phyloP scores from a whole-genome alignment of 768 basidiomycete genomes.

The Leccinum incarnatum region DNA sequence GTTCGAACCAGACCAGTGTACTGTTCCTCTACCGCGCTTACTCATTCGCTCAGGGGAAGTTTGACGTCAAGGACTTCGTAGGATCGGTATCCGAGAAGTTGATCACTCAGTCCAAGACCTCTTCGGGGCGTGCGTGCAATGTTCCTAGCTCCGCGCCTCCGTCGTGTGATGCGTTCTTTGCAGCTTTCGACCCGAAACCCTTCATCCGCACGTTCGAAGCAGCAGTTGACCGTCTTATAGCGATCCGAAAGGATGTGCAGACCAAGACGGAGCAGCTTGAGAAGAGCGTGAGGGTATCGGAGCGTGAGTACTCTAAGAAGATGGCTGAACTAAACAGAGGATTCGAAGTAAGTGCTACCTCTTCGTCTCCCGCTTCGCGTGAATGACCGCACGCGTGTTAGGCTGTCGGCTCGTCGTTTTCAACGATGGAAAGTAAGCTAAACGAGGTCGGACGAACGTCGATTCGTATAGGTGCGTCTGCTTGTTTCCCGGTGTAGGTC shows the following conservation, averaged over 20 bases:
- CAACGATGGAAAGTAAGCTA: slow-evolving; percentile 87
- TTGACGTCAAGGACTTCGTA: slow-evolving; percentile 90
- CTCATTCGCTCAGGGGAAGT: slow-evolving; percentile 61
- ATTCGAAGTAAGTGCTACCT: slow-evolving; percentile 69
- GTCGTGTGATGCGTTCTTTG: slow-evolving; percentile 9
- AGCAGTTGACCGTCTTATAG: slow-evolving; percentile 84
- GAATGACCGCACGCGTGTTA: slow-evolving; percentile 31
- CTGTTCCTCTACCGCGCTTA: slow-evolving; percentile 6
- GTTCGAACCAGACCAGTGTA: slow-evolving; percentile 27
- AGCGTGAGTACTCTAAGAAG: slow-evolving; percentile 92
- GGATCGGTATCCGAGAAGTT: slow-evolving; percentile 83
- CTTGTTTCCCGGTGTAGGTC: not conserved
- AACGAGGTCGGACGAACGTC: slow-evolving; percentile 93
- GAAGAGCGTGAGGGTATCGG: slow-evolving; percentile 82
- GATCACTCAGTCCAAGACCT: slow-evolving; percentile 79
- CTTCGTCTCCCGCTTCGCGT: not conserved
- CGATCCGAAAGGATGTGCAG: slow-evolving; percentile 87
- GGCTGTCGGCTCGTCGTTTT: slow-evolving; percentile 86
- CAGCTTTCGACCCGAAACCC: slow-evolving; percentile 93
- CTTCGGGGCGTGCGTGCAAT: slow-evolving; percentile 71
- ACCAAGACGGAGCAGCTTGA: slow-evolving; percentile 89
- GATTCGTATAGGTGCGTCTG: slow-evolving; percentile 74
- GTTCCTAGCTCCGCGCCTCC: not conserved
- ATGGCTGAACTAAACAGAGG: slow-evolving; percentile 91
- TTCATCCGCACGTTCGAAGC: slow-evolving; percentile 92